Conservation (phyloP, 1,284 basidiomycete species). For the Papiliotrema terrestris region DNA sequence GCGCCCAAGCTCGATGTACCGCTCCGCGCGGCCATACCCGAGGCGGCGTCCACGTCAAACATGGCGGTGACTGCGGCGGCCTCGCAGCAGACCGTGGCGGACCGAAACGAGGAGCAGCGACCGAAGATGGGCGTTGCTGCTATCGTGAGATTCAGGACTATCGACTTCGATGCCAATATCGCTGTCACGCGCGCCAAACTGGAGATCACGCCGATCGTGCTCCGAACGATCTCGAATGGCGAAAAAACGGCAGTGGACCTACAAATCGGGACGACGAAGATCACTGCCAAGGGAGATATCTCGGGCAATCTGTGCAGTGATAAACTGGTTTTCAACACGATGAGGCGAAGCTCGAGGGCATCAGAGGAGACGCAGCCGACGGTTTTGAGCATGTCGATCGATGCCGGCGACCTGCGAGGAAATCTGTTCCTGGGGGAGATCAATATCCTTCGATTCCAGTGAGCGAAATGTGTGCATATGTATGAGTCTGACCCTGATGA, state of each 20-base stretch:
- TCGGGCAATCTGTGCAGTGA: constrained; percentile 67
- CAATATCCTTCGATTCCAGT: constrained; percentile 74
- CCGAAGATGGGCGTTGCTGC: constrained; percentile 44
- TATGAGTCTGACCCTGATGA: not conserved
- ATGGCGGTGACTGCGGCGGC: not conserved
- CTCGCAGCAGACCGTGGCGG: not conserved
- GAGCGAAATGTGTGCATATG: constrained; percentile 38
- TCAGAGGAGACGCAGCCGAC: constrained; percentile 43
- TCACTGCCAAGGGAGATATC: constrained; percentile 68
- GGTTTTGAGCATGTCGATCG: constrained; percentile 71
- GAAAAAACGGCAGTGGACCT: constrained; percentile 55
- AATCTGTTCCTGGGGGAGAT: constrained; percentile 73
- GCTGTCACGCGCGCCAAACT: constrained; percentile 59
- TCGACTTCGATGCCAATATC: constrained; percentile 70
- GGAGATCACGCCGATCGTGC: constrained; percentile 56
- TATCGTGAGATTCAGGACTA: constrained; percentile 65
- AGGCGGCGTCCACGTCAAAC: constrained; percentile 4
- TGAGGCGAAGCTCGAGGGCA: constrained; percentile 54
- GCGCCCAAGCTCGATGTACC: constrained; percentile 33
- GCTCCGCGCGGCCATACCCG: constrained; percentile 9
- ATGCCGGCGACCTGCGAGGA: constrained; percentile 65
- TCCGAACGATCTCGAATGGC: constrained; percentile 39
- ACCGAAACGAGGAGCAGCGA: not conserved
- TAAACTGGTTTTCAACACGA: constrained; percentile 70
- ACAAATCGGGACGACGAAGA: constrained; percentile 60